Conservation (phyloP, 345 rosid genomes). For the Rhizophora apiculata region DNA sequence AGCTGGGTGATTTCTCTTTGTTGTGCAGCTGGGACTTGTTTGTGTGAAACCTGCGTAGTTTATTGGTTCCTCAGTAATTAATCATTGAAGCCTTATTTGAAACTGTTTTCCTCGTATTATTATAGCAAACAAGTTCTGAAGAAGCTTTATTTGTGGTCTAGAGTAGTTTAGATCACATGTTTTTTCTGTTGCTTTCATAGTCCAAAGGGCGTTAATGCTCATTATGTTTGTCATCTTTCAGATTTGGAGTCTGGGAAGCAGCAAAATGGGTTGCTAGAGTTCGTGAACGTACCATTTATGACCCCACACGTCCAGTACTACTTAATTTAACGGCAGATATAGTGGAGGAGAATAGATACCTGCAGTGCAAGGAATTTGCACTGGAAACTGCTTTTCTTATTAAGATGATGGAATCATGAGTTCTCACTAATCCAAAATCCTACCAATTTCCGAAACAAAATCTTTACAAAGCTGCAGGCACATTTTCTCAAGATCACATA, state of each 20-base stretch:
- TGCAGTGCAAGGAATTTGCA: constrained; percentile 72
- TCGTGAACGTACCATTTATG: constrained; percentile 62
- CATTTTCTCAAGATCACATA: not conserved
- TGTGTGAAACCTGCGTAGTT: no score
- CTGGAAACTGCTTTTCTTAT: constrained; percentile 73
- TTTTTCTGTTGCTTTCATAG: not conserved
- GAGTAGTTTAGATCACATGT: not conserved
- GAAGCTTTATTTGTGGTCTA: no score
- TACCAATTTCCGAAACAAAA: no score
- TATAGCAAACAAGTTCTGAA: not conserved
- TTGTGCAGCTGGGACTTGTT: not conserved
- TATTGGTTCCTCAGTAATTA: not conserved
- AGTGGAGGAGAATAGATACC: constrained; percentile 82
- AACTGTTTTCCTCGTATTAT: not conserved
- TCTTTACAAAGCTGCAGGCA: not conserved
- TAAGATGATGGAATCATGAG: constrained; percentile 59
- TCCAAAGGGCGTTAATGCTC: not conserved
- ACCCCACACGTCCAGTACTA: constrained; percentile 61
- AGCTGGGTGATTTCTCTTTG: not conserved
- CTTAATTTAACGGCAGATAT: constrained; percentile 73
- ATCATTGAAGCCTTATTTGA: constrained; percentile 1
- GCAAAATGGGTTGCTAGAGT: constrained; percentile 88
- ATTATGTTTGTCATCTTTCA: constrained; percentile 16
- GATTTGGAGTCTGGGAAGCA: constrained; percentile 96
- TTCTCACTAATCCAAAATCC: not conserved